Evolutionary conservation across 2,329 filamentous ascomycete species (phyloP), one percentile per base, ranked within the genome.

Genomic region (Colletotrichum sp.): DNA sequence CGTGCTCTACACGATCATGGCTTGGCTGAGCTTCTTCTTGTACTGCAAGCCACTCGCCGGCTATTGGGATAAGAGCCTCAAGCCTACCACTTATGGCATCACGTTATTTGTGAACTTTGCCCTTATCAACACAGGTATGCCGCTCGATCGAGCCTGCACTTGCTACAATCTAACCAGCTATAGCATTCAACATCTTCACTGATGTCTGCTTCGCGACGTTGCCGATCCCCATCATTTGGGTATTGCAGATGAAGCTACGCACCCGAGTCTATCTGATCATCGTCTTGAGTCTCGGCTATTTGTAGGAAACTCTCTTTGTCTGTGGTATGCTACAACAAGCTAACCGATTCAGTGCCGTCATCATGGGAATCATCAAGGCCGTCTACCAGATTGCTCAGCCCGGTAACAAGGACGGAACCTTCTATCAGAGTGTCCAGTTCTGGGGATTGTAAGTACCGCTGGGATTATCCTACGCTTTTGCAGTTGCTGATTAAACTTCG

Each of bases 131-230:
- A 75, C 75, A 7, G 55, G 75, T 77, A 15, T 30, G 15, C 8
- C 3, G 4, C 55, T 58, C 15, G 4, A 22, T 22, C 76, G 62
- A 8, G 71, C 64, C 15, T 22, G 13, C 43, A 69, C 13, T 52
- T 43, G 6, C 70, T 67, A 4, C 12, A 16, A 61, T 18, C 18
- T 75, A 22, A 75, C 65, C 58, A 12, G 58, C 18, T 9, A 76
- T 65, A 81, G 83, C 79, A 5, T 83, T 86, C 79, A 86, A 87
- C 71, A 86, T 87, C 52, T 81, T 83, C 10, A 87, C 86, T n/a
- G 86, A 88, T 68, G 80, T 87, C 9, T 79, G 83, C n/a, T 86
- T 87, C 43, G 86, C 85, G 1, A 82, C 84, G 2, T 79, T 87
- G 22, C 86, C 86, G 1, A 80, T 87, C 2, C 84, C 85, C 4